phyloP scores from a whole-genome alignment of 176 grass and related monocot species.

The Triticum dicoccoides region DNA sequence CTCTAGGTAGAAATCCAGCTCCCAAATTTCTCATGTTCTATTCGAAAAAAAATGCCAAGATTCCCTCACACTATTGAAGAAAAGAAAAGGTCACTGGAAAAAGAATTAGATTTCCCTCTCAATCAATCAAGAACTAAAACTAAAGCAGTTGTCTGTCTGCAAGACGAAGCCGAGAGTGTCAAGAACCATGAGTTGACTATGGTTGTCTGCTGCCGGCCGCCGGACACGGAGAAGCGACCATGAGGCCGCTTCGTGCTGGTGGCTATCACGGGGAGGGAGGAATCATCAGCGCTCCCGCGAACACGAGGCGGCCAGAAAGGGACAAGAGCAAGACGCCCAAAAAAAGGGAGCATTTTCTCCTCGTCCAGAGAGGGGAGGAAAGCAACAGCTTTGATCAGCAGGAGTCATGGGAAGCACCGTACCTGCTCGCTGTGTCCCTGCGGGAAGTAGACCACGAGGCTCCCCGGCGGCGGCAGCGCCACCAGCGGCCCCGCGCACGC shows the following conservation, averaged over 20 bases:
- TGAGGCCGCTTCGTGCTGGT: conserved; percentile 1
- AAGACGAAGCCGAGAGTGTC: background rate
- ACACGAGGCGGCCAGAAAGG: conserved; percentile 28
- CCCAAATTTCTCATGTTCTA: background rate
- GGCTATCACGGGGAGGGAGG: background rate
- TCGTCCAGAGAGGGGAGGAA: background rate
- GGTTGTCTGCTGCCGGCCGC: background rate
- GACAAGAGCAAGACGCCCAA: background rate
- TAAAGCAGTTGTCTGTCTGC: background rate
- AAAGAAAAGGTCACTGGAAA: background rate
- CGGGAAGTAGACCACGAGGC: conserved; percentile 81
- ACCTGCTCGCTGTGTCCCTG: conserved; percentile 88
- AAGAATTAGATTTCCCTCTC: background rate
- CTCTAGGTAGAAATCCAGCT: background rate
- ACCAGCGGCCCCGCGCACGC: conserved; percentile 76
- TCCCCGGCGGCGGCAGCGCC: conserved; percentile 55
- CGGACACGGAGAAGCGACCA: background rate
- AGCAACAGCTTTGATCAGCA: conserved; percentile 37
- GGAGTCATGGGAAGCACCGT: background rate
- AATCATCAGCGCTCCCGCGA: background rate
- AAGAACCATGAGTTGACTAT: conserved; percentile 14
- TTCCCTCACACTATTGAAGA: background rate
- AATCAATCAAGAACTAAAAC: background rate
- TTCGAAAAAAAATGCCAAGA: background rate
- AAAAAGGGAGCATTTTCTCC: background rate